Evolutionary conservation across 805 yeast genomes (phyloP).

Genomic region (Candida xiaguanensis): DNA sequence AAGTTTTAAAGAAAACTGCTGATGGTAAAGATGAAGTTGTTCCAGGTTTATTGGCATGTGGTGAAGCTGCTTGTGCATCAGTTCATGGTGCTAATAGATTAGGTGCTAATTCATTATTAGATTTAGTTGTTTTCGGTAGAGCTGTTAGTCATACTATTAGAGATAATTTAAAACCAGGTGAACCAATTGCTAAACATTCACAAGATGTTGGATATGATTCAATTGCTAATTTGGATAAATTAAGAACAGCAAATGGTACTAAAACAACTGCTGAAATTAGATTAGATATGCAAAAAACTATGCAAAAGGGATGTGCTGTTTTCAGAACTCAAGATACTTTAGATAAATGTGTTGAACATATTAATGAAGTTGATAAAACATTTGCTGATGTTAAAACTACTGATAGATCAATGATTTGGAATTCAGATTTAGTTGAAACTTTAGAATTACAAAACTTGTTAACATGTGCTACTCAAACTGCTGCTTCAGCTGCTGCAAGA

Average conservation of each 20-base stretch:
- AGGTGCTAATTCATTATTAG: conserved; percentile 97
- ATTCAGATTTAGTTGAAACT: conserved; percentile 94
- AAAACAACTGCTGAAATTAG: conserved; percentile 85
- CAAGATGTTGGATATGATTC: conserved; percentile 88
- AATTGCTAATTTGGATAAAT: conserved; percentile 82
- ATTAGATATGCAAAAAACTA: conserved; percentile 87
- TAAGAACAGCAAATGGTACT: conserved; percentile 84
- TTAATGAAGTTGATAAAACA: conserved; percentile 69
- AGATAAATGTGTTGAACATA: conserved; percentile 85
- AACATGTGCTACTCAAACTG: conserved; percentile 97
- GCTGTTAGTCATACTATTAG: conserved; percentile 93
- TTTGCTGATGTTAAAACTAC: conserved; percentile 78
- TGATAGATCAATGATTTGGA: conserved; percentile 99
- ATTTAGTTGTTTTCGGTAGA: conserved; percentile 97
- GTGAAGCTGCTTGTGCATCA: conserved; percentile 99
- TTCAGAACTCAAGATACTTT: conserved; percentile 92
- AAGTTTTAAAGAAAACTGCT: conserved; percentile 79
- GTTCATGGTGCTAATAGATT: conserved; percentile 99
- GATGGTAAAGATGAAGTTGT: conserved; percentile 87
- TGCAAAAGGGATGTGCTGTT: conserved; percentile 97
- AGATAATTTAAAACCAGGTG: conserved; percentile 82
- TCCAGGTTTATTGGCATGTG: conserved; percentile 94
- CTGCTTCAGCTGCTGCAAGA: conserved; percentile 90
- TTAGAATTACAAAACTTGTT: conserved; percentile 94
- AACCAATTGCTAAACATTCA: conserved; percentile 78